A percentile compares a stretch with the other conserved stretches of the same genome.
Evolutionary conservation across 208 protist genomes (phyloP).

Genomic region (Endotrypanum monterogeii): DNA sequence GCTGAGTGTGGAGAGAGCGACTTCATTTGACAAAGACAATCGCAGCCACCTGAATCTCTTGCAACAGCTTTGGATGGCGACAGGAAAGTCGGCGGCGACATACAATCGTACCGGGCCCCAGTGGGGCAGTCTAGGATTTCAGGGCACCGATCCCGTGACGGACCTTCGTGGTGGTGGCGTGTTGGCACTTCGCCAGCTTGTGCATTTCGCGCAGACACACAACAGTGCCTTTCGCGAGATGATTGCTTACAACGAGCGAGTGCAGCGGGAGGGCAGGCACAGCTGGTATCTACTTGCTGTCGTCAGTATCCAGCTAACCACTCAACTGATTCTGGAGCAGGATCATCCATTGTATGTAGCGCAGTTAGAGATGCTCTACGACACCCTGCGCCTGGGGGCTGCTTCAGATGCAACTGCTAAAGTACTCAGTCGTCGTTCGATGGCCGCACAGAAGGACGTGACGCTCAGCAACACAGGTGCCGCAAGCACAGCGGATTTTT

Average conservation of each 20-base stretch:
- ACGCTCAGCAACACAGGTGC: constrained; percentile 3
- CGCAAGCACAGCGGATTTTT: constrained; percentile 23
- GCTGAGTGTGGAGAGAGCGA: constrained; percentile 60
- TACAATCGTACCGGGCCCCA: constrained; percentile 49
- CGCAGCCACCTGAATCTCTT: constrained; percentile 57
- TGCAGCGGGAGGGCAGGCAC: constrained; percentile 35
- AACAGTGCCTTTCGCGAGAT: constrained; percentile 59
- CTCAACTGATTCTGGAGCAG: constrained; percentile 65
- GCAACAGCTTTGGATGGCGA: constrained; percentile 69
- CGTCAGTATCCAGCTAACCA: constrained; percentile 86
- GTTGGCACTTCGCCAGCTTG: constrained; percentile 71
- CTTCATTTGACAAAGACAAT: constrained; percentile 64
- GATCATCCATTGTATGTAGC: constrained; percentile 50
- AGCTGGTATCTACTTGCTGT: constrained; percentile 87
- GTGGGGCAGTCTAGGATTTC: constrained; percentile 87
- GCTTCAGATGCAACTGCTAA: constrained; percentile 22
- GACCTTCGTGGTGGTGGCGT: constrained; percentile 89
- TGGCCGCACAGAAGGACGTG: constrained; percentile 22
- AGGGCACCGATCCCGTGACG: constrained; percentile 84
- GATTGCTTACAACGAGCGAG: constrained; percentile 71
- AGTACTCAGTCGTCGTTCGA: constrained; percentile 13
- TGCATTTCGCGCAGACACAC: constrained; percentile 81
- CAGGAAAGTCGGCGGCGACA: constrained; percentile 32
- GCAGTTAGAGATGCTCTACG: constrained; percentile 77
- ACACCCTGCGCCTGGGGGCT: constrained; percentile 44